A percentile compares a stretch with the other conserved stretches of the same genome.
Evolutionary conservation across 2,329 filamentous ascomycete species (phyloP).

Genomic region (Fusarium robinianum): DNA sequence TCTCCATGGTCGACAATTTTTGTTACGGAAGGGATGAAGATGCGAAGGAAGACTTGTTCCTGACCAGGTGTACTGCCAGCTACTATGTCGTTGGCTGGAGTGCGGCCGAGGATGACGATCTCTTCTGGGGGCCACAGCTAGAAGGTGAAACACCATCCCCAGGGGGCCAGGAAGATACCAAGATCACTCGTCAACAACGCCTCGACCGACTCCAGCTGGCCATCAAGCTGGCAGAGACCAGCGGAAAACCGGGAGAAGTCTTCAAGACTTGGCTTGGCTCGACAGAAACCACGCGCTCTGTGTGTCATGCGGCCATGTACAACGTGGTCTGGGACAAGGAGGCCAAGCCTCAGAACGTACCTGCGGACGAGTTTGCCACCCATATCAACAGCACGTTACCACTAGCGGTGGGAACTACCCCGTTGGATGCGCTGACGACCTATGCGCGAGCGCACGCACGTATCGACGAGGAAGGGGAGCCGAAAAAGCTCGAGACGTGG

Average conservation of each 20-base stretch:
- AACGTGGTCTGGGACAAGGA: neutral
- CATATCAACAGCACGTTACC: neutral
- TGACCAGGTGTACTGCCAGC: neutral
- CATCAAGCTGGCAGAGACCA: too few species aligned
- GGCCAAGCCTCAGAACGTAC: neutral
- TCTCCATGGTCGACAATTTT: conserved; percentile 2
- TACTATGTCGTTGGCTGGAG: neutral
- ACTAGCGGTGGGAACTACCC: conserved; percentile 1
- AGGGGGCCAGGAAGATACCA: too few species aligned
- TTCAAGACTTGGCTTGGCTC: too few species aligned
- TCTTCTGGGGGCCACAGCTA: too few species aligned
- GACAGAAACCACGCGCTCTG: neutral
- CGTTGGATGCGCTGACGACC: neutral
- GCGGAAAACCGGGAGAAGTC: too few species aligned
- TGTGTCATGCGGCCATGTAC: conserved; percentile 7
- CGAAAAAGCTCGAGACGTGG: neutral
- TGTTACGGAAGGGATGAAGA: neutral
- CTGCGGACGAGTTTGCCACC: neutral
- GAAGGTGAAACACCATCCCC: too few species aligned
- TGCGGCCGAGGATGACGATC: neutral
- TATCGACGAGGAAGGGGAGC: neutral
- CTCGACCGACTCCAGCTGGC: too few species aligned
- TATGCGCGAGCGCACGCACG: neutral
- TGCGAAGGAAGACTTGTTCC: too few species aligned
- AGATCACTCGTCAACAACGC: too few species aligned